These are phyloP conservation scores for Euphorbia tirucalli DNA, from an alignment of 345 rosid species.

Conservation along the genomic window DNA sequence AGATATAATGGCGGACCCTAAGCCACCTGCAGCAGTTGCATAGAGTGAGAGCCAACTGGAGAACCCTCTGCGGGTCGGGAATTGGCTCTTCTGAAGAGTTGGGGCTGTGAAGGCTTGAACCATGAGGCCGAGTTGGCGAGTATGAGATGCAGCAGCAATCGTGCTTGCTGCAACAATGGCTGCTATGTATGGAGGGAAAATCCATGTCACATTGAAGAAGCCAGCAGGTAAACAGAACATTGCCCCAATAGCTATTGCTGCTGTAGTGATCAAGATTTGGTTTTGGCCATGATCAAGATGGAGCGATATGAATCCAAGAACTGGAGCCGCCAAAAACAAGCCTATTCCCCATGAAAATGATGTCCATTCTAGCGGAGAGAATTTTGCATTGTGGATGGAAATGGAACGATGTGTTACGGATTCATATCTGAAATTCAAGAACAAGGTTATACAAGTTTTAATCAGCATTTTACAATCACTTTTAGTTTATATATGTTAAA, in stretches of 20 bases:
- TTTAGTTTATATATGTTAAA: too few species aligned
- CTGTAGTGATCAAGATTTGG: slow-evolving; percentile 37
- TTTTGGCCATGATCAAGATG: slow-evolving; percentile 39
- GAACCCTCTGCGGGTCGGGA: slow-evolving; percentile 32
- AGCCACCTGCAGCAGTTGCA: slow-evolving; percentile 42
- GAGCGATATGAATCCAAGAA: slow-evolving; percentile 29
- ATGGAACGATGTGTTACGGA: slow-evolving; percentile 27
- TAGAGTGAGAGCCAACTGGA: slow-evolving; percentile 56
- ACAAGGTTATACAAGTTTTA: not conserved
- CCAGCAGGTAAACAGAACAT: slow-evolving; percentile 56
- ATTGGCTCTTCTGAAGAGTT: slow-evolving; percentile 24
- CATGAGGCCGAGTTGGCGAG: slow-evolving; percentile 52
- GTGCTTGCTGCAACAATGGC: slow-evolving; percentile 37
- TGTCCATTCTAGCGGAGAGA: slow-evolving; percentile 56
- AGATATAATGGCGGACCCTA: slow-evolving; percentile 49
- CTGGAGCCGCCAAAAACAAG: slow-evolving; percentile 37
- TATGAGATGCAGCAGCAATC: slow-evolving; percentile 46
- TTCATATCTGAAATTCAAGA: slow-evolving; percentile 39
- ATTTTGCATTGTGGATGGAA: slow-evolving; percentile 16
- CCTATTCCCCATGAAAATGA: slow-evolving; percentile 59
- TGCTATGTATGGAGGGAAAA: slow-evolving; percentile 47
- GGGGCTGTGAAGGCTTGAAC: slow-evolving; percentile 41
- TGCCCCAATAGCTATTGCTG: slow-evolving; percentile 48
- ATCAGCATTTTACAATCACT: too few species aligned
- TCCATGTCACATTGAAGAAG: slow-evolving; percentile 36